Percentiles rank a stretch among this genome's conserved stretches.
These are phyloP conservation scores for Penicilliopsis zonata DNA, from an alignment of 495 filamentous ascomycete genomes.

Conservation along the genomic window DNA sequence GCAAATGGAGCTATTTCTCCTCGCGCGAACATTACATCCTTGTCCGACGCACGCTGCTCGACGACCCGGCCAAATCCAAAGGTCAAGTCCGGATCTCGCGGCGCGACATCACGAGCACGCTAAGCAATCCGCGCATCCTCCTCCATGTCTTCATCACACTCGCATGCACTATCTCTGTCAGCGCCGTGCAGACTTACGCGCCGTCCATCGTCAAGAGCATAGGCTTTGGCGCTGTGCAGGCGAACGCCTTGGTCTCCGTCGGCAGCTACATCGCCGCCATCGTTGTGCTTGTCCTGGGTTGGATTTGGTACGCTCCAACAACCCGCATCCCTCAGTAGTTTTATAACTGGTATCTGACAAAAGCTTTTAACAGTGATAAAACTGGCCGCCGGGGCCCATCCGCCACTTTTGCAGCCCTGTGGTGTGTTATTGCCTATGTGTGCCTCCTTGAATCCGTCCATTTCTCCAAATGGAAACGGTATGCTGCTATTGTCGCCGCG, in stretches of 20 bases:
- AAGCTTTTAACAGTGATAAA: constrained; percentile 26
- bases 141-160: constrained; percentile 32
- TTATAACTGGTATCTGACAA: constrained; percentile 14
- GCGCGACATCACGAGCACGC: constrained; percentile 27
- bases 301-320: too few species aligned
- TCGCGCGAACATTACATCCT: constrained; percentile 32
- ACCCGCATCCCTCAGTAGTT: too few species aligned
- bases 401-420: constrained; percentile 25
- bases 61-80: constrained; percentile 30
- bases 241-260: constrained; percentile 41
- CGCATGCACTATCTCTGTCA: constrained; percentile 35
- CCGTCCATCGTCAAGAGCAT: constrained; percentile 27
- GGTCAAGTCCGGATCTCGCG: constrained; percentile 29
- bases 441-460: constrained; percentile 15
- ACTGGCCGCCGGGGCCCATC: constrained; percentile 31
- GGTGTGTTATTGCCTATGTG: constrained; percentile 32
- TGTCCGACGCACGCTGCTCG: constrained; percentile 24
- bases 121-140: constrained; percentile 27
- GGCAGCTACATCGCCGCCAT: constrained; percentile 33
- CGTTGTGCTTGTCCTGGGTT: constrained; percentile 28
- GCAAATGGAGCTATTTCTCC: constrained; percentile 30
- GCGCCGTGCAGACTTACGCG: constrained; percentile 26
- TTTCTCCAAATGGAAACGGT: constrained; percentile 24
- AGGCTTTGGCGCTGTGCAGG: constrained; percentile 31
- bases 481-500: constrained; percentile 35